Evolutionary conservation across 2,329 filamentous ascomycete genomes (phyloP), one percentile per base, ranked within the genome.

Genomic region (Pseudogymnoascus sp.): DNA sequence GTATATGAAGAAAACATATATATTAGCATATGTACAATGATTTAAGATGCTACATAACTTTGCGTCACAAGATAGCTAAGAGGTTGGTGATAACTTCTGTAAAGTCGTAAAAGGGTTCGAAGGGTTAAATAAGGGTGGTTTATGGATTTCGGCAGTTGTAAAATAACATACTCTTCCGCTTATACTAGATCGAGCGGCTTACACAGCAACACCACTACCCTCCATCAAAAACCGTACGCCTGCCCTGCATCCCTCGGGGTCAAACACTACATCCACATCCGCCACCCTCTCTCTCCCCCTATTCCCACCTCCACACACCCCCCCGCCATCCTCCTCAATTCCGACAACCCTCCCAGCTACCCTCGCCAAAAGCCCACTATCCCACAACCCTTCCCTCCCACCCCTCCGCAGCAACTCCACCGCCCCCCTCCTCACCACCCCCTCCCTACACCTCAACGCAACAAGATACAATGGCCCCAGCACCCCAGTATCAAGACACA

Each of bases 301-400:
- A 1, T 1, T 33, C 26, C 26, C 26, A 7, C 26, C 26, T 29
- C 26, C 26, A 29, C 6, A 29, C 7, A 7, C 26, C 26, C 26
- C 26, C 4, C 26, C 26, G 8, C 16, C 3, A 14, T 61, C 59
- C 37, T 64, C 65, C 59, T 66, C 66, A 61, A 66, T 29, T 5
- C 38, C 33, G 14, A 68, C 64, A 11, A 66, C 64, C 47, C 63
- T 33, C 14, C 62, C 56, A 7, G 67, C 63, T 14, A 64, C 61
- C 4, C 13, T 26, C 2, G 64, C 60, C 0, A 64, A 56, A 13
- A 19, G 40, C 5, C 7, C 38, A 53, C 67, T 64, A 11, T 88
- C 84, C 86, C 86, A 88, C 78, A 88, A 84, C 31, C 83, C 85
- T 72, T 89, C 86, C 59, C 85, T 79, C n/a, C 85, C 78, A 10